Evolutionary conservation across 306 rosid species (phyloP).

Genomic region (Biancaea sappan): DNA sequence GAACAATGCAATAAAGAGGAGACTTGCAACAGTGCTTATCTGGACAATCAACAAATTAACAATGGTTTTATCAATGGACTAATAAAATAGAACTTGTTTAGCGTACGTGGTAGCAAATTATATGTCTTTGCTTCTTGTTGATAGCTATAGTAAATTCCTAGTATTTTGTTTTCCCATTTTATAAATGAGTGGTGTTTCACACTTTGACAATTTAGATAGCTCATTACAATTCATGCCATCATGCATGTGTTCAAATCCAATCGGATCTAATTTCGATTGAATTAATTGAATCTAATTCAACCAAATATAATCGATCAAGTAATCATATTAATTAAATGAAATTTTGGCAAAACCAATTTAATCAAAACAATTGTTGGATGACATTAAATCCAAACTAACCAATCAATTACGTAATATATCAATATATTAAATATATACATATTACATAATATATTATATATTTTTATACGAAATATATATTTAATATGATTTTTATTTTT

Average conservation of each 20-base stretch:
- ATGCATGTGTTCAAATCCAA: background rate
- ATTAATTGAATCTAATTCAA: too few relatives aligned
- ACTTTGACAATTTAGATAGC: background rate
- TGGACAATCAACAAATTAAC: slow-evolving; percentile 38
- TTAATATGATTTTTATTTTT: too few relatives aligned
- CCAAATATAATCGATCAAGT: too few relatives aligned
- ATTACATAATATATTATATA: too few relatives aligned
- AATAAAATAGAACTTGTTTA: slow-evolving; percentile 14
- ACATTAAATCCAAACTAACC: too few relatives aligned
- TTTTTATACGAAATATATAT: too few relatives aligned
- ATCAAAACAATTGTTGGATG: too few relatives aligned
- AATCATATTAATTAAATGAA: too few relatives aligned
- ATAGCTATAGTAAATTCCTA: background rate
- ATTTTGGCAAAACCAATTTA: too few relatives aligned
- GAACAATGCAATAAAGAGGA: slow-evolving; percentile 73
- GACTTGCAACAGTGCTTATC: slow-evolving; percentile 90
- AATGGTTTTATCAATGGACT: slow-evolving; percentile 25
- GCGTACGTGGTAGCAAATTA: background rate
- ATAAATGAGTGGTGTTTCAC: slow-evolving; percentile 5
- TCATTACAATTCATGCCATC: slow-evolving; percentile 1
- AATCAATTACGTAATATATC: too few relatives aligned
- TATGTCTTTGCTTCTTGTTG: background rate
- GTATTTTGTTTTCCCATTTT: background rate
- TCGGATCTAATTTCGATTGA: too few relatives aligned
- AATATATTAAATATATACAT: too few relatives aligned